Evolutionary conservation across 148 eudicot genomes (phyloP).

Genomic region (Nyssa sinensis): DNA sequence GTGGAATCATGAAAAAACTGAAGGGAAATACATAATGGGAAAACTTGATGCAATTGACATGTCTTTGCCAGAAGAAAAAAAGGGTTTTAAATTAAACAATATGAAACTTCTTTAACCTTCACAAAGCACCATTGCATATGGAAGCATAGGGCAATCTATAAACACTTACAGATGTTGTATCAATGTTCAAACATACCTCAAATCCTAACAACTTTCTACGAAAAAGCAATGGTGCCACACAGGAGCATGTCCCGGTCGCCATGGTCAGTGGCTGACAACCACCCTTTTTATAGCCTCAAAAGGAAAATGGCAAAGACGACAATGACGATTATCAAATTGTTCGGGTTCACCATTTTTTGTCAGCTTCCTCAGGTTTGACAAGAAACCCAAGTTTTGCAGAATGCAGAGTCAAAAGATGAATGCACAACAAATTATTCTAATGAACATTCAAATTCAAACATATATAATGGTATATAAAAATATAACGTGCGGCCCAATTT

Average conservation of each 20-base stretch:
- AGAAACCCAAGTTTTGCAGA: conserved; percentile 10
- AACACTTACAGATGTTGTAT: background rate
- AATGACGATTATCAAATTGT: background rate
- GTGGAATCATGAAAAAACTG: too few relatives aligned
- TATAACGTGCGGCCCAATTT: conserved; percentile 15
- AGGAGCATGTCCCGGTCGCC: conserved; percentile 24
- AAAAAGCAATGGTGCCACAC: conserved; percentile 29
- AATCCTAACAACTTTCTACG: conserved; percentile 38
- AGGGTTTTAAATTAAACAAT: background rate
- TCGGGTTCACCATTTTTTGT: background rate
- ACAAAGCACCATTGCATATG: background rate
- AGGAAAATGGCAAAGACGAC: background rate
- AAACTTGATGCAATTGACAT: too few relatives aligned
- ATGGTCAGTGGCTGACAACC: conserved; percentile 18
- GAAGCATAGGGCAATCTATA: too few relatives aligned
- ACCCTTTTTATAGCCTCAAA: conserved; percentile 7
- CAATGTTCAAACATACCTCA: conserved; percentile 42
- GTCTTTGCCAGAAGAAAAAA: background rate
- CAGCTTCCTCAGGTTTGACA: conserved; percentile 8
- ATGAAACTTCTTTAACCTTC: background rate
- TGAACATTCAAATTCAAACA: conserved; percentile 19
- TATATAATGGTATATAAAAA: background rate
- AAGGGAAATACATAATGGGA: too few relatives aligned
- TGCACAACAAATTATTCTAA: conserved; percentile 6
- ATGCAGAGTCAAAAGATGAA: conserved; percentile 1